These are phyloP conservation scores for Leishmania major DNA, from an alignment of 208 protist genomes.

Conservation along the genomic window DNA sequence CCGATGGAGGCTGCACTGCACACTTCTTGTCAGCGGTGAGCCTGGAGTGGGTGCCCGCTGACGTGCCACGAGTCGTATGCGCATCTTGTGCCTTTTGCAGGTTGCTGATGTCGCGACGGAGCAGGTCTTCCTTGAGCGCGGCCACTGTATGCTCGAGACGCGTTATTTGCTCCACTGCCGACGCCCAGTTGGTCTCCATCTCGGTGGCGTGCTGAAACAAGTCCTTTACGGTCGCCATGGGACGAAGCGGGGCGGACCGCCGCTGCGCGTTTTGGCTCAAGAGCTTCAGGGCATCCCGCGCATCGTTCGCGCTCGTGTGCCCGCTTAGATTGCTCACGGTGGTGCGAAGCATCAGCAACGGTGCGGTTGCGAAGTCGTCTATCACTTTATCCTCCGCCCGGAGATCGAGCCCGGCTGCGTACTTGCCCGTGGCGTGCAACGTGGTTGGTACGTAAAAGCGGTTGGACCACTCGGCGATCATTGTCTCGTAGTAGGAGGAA, in stretches of 20 bases:
- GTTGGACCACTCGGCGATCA: slow-evolving; percentile 88
- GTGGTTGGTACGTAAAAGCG: slow-evolving; percentile 79
- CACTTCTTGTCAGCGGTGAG: not conserved
- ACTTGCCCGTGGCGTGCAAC: slow-evolving; percentile 60
- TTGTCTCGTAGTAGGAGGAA: slow-evolving; percentile 81
- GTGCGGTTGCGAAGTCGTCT: slow-evolving; percentile 76
- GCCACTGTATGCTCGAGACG: slow-evolving; percentile 62
- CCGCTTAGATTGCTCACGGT: slow-evolving; percentile 40
- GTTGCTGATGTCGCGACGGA: slow-evolving; percentile 19
- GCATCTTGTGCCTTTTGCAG: slow-evolving; percentile 14
- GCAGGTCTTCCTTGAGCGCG: slow-evolving; percentile 52
- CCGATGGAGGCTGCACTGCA: slow-evolving; percentile 1
- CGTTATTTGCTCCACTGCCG: slow-evolving; percentile 57
- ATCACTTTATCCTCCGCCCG: slow-evolving; percentile 71
- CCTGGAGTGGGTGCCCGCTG: not conserved
- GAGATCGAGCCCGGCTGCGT: slow-evolving; percentile 71
- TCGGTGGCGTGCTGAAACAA: slow-evolving; percentile 65
- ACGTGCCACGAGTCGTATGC: not conserved
- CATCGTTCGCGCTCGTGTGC: slow-evolving; percentile 52
- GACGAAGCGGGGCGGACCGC: slow-evolving; percentile 40
- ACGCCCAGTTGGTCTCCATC: slow-evolving; percentile 85
- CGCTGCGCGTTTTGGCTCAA: slow-evolving; percentile 53
- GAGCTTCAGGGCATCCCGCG: slow-evolving; percentile 62
- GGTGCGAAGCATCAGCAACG: slow-evolving; percentile 75
- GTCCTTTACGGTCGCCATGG: slow-evolving; percentile 62